Conservation (phyloP, 805 yeast species). For the Saturnispora ahearnii region DNA sequence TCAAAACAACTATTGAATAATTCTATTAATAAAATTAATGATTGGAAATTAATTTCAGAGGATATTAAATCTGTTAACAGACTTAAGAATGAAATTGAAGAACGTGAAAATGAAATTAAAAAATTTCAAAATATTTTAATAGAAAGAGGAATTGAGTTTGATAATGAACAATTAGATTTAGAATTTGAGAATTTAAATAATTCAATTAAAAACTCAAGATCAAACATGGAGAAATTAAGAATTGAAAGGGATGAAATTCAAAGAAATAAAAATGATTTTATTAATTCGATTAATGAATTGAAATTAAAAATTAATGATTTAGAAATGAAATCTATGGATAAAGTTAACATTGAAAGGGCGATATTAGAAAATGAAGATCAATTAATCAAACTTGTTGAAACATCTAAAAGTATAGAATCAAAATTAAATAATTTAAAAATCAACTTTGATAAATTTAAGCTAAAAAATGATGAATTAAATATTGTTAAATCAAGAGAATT, state of each 20-base stretch:
- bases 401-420: not conserved
- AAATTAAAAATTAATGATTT: conserved; percentile 42
- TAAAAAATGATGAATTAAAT: not conserved
- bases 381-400: conserved; percentile 7
- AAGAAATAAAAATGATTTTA: conserved; percentile 37
- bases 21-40: not conserved
- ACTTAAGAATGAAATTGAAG: conserved; percentile 8
- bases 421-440: not conserved
- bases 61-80: conserved; percentile 8
- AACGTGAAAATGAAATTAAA: conserved; percentile 8
- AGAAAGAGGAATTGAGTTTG: conserved; percentile 22
- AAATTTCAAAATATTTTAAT: conserved; percentile 4
- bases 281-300: conserved; percentile 44
- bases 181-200: conserved; percentile 30
- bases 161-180: conserved; percentile 40
- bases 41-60: conserved; percentile 7
- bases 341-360: conserved; percentile 31
- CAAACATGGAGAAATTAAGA: conserved; percentile 22
- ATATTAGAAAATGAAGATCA: conserved; percentile 30
- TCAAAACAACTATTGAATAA: conserved; percentile 10
- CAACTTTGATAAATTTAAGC: not conserved
- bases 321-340: conserved; percentile 43
- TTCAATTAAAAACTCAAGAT: conserved; percentile 35
- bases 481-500: conserved; percentile 1
- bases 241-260: conserved; percentile 39